A percentile compares a stretch with the other conserved stretches of the same genome.
Conservation (phyloP, 345 rosid species). For the Eucalyptus curtisii region DNA sequence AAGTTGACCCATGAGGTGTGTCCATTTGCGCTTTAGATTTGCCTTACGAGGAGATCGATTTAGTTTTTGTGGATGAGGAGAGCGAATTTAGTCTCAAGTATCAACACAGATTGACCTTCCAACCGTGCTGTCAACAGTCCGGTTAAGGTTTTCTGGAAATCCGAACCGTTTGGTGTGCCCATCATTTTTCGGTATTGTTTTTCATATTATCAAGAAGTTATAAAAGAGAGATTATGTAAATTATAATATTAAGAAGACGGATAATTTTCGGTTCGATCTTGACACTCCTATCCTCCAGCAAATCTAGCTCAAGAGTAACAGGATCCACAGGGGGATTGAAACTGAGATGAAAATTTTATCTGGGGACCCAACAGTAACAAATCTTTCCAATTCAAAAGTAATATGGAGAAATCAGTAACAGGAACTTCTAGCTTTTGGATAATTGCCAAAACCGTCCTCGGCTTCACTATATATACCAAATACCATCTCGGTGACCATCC, state of each 20-base stretch:
- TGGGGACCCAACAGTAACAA: background rate
- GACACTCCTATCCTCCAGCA: accelerated
- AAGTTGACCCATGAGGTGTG: background rate
- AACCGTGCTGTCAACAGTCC: too few relatives aligned
- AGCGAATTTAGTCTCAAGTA: background rate
- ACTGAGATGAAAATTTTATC: background rate
- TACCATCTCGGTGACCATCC: background rate
- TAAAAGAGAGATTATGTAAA: too few relatives aligned
- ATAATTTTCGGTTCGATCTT: accelerated
- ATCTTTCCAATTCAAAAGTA: background rate
- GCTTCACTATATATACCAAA: background rate
- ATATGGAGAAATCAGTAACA: background rate
- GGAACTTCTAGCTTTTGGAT: background rate
- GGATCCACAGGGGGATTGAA: background rate
- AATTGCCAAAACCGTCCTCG: background rate
- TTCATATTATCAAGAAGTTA: too few relatives aligned
- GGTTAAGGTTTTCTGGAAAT: too few relatives aligned
- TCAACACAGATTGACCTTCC: background rate
- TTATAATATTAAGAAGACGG: too few relatives aligned
- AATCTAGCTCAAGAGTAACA: background rate
- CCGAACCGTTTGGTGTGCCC: too few relatives aligned
- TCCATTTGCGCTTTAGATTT: background rate
- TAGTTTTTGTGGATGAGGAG: background rate
- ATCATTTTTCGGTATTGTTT: too few relatives aligned
- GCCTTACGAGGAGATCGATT: background rate